Evolutionary conservation across 116 monocot species (phyloP), one percentile per base, ranked within the genome.

Genomic region (Posidonia oceanica): DNA sequence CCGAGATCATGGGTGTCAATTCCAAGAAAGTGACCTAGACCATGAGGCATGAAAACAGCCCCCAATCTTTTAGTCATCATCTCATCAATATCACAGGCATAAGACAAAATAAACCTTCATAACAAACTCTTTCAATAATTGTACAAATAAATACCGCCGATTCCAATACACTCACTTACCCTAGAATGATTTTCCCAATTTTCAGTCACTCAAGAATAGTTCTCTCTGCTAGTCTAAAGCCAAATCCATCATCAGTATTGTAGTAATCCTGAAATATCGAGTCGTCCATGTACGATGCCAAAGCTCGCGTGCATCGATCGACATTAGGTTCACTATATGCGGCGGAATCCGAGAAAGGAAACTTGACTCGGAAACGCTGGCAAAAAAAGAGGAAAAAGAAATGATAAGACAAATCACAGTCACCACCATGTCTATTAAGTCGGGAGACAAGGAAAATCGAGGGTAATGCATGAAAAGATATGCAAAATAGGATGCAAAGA

Each of bases 1-100:
- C 89, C 91, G 61, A 91, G 91, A 82, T 96, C 91, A 89, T 96
- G 91, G 5, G 91, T 96, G 75, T 96, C 96, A 64, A 96, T 79
- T 40, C 96, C 96, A 80, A 96, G 91, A 22, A 96, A 85, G 81
- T 96, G 96, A 37, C 91, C 96, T 71, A 91, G 87, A 78, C 96
- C 96, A 89, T 91, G 96, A 7, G 96, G 91, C 96, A 96, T 83
- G 81, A 96, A 96, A 59, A 85, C 40, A 73, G 89, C 91, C 72
- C 96, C 96, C 36, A 96, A 37, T 73, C 96, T 86, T 75, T 54
- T 77, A 59, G 54, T 72, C 96, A 91, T 89, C 96, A 96, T 96
- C 54, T 89, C 91, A 71, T 87, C 73, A 59, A 89, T 70, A 77
- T 95, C 74, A 60, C 95, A 91, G 76, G 74, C 80, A 67, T 3